phyloP scores from a whole-genome alignment of 805 yeast species.

The Clavispora vitiphila region DNA sequence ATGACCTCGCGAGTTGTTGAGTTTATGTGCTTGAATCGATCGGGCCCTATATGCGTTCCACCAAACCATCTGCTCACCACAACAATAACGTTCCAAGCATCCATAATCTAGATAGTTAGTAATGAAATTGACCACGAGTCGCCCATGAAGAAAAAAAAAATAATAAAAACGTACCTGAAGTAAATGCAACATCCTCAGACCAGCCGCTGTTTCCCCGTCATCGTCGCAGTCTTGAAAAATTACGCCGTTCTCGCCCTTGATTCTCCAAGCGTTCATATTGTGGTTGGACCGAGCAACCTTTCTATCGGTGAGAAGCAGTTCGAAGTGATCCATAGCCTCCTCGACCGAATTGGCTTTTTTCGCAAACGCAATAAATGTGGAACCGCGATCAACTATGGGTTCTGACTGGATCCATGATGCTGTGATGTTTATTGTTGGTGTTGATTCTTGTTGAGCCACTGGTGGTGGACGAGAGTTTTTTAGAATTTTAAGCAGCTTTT shows the following conservation, averaged over 20 bases:
- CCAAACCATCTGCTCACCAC: conserved; percentile 92
- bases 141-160: too few species aligned
- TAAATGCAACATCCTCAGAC: conserved; percentile 76
- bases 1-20: conserved; percentile 84
- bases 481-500: not conserved
- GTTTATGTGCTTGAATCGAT: conserved; percentile 89
- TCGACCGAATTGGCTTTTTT: conserved; percentile 56
- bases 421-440: conserved; percentile 39
- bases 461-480: not conserved
- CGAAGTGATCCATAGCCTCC: conserved; percentile 56
- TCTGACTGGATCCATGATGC: conserved; percentile 75
- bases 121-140: conserved; percentile 2
- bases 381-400: conserved; percentile 75
- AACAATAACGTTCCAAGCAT: conserved; percentile 78
- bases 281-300: conserved; percentile 68
- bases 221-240: conserved; percentile 85
- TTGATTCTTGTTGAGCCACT: not conserved
- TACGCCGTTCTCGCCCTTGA: conserved; percentile 50
- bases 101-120: conserved; percentile 50
- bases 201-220: conserved; percentile 97
- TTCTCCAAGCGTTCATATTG: conserved; percentile 85
- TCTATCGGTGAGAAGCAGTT: conserved; percentile 53
- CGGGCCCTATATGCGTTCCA: conserved; percentile 88
- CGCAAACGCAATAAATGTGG: conserved; percentile 79
- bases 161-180: conserved; percentile 43